Base-by-base conservation (phyloP, 2,329 filamentous ascomycete species). In the Ophiostoma perfectum region DNA sequence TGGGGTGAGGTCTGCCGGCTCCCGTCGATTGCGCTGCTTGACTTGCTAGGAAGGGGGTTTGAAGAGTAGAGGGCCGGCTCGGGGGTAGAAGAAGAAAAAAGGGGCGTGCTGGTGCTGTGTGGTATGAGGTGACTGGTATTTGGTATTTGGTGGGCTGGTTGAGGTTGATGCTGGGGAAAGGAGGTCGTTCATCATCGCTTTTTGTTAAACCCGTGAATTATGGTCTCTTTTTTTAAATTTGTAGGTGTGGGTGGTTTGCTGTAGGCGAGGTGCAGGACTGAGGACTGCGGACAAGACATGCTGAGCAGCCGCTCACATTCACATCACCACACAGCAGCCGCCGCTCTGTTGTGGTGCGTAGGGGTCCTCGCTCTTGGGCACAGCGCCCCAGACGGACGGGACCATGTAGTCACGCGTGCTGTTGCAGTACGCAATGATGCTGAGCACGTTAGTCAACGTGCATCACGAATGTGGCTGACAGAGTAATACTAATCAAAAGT, bases 341-440 rank as follows among this genome's bases (percentile, higher is more conserved):
- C 88, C 90, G 74, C 87, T 92, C 82, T 96, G 92, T 83, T 96
- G 94, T 74, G 94, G 94, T 76, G 94, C 93, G 78, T 99, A 99
- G n/a, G 95, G 95, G 78, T 99, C 95, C 78, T 98, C 95, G 79
- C 91, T 90, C 84, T 93, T 94, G 77, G 96, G 92, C 73, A 98
- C 92, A 71, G 89, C 87, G 74, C 94, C 94, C 95, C 95, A 99
- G 79, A 96, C 91, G 67, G 93, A 96, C 66, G 93, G 93, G 67
- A 98, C 93, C 95, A 99, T 98, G 83, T 96, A 98, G 79, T 99
- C 95, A 80, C 94, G 91, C 75, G 95, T 97, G 80, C 92, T 93
- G 80, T 96, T 96, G 81, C 94, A 98, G 83, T 98, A 98, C 74
- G 92, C 91, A 79, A 98, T 98, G 79, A 98, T 91, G 80, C 95